Percentiles rank a stretch among this genome's conserved stretches.
Evolutionary conservation across 306 rosid genomes (phyloP).

Genomic region (Citrullus mucosospermus): DNA sequence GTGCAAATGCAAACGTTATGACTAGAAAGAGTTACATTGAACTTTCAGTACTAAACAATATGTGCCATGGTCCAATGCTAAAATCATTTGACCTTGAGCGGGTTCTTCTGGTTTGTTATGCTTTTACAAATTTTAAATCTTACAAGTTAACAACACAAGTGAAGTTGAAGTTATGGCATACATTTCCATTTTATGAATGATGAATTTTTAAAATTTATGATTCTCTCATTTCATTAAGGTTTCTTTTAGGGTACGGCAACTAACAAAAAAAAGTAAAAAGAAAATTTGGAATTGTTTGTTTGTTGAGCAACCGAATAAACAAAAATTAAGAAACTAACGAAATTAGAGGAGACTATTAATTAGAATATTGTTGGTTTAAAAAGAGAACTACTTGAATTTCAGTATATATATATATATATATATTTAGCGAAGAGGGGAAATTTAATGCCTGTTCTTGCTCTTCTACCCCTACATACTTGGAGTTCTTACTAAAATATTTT

Average conservation of each 20-base stretch:
- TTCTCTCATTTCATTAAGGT: neutral
- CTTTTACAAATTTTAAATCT: neutral
- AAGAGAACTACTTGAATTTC: neutral
- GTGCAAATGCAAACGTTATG: too few relatives aligned
- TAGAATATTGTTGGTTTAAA: neutral
- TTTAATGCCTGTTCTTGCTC: too few relatives aligned
- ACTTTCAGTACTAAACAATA: too few relatives aligned
- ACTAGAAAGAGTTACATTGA: too few relatives aligned
- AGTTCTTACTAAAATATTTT: too few relatives aligned
- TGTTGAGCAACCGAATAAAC: neutral
- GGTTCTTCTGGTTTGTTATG: too few relatives aligned
- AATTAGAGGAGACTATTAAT: neutral
- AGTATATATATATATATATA: neutral
- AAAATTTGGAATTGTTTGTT: neutral
- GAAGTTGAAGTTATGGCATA: neutral
- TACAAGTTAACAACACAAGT: neutral
- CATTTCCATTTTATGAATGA: neutral
- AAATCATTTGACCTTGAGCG: too few relatives aligned
- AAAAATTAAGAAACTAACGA: neutral
- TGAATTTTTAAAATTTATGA: neutral
- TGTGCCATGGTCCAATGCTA: too few relatives aligned
- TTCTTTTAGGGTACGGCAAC: neutral
- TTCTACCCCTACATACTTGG: too few relatives aligned
- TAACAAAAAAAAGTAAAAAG: neutral
- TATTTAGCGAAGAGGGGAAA: too few relatives aligned